phyloP scores from a whole-genome alignment of 441 rosid genomes.

The Manihot esculenta region DNA sequence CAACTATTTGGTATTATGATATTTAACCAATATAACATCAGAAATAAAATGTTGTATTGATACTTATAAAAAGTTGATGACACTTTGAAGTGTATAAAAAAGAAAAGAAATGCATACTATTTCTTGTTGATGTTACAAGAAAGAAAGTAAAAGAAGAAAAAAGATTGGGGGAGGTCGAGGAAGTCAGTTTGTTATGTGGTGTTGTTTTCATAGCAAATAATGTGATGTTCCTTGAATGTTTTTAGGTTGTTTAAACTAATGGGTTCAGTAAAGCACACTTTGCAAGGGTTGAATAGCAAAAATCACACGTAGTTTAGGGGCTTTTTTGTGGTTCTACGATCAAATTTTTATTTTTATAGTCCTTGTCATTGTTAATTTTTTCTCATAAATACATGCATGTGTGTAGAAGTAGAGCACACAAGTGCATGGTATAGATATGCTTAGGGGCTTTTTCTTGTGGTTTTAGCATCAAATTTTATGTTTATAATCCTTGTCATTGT shows the following conservation, averaged over 20 bases:
- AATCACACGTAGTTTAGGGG: background rate
- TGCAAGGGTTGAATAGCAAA: background rate
- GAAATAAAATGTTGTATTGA: background rate
- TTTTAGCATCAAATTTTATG: background rate
- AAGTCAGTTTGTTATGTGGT: background rate
- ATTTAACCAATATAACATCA: background rate
- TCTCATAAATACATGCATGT: too few relatives aligned
- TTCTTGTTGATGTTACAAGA: background rate
- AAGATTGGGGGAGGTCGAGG: background rate
- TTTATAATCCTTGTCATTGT: background rate
- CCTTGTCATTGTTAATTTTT: too few relatives aligned
- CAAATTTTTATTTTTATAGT: too few relatives aligned
- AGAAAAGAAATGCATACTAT: too few relatives aligned
- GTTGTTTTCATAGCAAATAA: too few relatives aligned
- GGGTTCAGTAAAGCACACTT: background rate
- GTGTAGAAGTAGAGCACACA: too few relatives aligned
- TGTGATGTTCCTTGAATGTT: background rate
- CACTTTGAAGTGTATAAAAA: background rate
- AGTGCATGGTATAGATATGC: too few relatives aligned
- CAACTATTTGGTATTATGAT: background rate
- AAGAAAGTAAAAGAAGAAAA: background rate
- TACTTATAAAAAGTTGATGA: too few relatives aligned
- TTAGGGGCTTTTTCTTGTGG: too few relatives aligned
- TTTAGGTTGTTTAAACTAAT: background rate
- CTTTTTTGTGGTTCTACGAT: too few relatives aligned